Percentiles rank a stretch among this genome's conserved stretches.
phyloP scores from a whole-genome alignment of 2,329 filamentous ascomycete species.

The Coniella vitis region DNA sequence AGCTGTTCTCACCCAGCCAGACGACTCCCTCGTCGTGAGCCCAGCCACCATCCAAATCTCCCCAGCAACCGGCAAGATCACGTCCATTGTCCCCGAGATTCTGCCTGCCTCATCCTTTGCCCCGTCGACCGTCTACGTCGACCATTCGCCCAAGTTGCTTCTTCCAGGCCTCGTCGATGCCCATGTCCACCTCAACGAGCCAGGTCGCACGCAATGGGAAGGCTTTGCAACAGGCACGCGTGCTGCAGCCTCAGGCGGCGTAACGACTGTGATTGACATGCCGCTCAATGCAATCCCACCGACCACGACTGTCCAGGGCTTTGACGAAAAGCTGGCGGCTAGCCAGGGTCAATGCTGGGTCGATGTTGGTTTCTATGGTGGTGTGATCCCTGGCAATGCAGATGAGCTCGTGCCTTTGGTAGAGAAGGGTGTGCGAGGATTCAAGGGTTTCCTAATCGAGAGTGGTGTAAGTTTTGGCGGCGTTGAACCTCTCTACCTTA shows the following conservation, averaged over 20 bases:
- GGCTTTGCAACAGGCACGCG: slow-evolving; percentile 93
- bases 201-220: slow-evolving; percentile 95
- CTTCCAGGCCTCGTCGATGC: slow-evolving; percentile 92
- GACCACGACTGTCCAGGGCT: slow-evolving; percentile 77
- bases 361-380: slow-evolving; percentile 97
- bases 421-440: slow-evolving; percentile 79
- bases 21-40: slow-evolving; percentile 56
- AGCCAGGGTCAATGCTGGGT: slow-evolving; percentile 91
- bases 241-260: slow-evolving; percentile 89
- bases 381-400: slow-evolving; percentile 85
- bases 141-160: slow-evolving; percentile 79
- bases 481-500: no score
- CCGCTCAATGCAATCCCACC: slow-evolving; percentile 94
- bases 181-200: slow-evolving; percentile 96
- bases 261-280: slow-evolving; percentile 97
- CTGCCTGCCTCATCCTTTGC: slow-evolving; percentile 74
- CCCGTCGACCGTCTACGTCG: slow-evolving; percentile 62
- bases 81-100: slow-evolving; percentile 64
- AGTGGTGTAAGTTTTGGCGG: slow-evolving; percentile 64
- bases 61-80: slow-evolving; percentile 73
- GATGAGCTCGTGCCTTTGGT: slow-evolving; percentile 73
- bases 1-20: slow-evolving; percentile 68
- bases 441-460: slow-evolving; percentile 97
- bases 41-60: slow-evolving; percentile 81
- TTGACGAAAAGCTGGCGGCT: slow-evolving; percentile 80